Evolutionary conservation across 129 eudicot genomes (phyloP).

Genomic region (carrot (Daucus carota)): DH1_v3.0 NC_030386.2:33570001-33570500

Average conservation of each 20-base stretch:
- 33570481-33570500: background rate
- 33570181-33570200: conserved; percentile 87
- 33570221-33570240: conserved; percentile 64
- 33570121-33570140: background rate
- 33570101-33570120: background rate
- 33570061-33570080: too few species aligned
- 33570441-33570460: conserved; percentile 27
- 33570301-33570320: conserved; percentile 28
- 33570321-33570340: conserved; percentile 53
- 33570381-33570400: conserved; percentile 50
- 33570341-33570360: conserved; percentile 64
- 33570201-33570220: conserved; percentile 86
- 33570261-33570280: conserved; percentile 54
- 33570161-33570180: conserved; percentile 27
- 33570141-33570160: background rate
- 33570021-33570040: too few species aligned
- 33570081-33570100: too few species aligned
- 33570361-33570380: conserved; percentile 50
- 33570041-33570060: too few species aligned
- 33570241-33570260: conserved; percentile 65
- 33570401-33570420: conserved; percentile 66
- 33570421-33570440: conserved; percentile 58
- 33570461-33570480: conserved; percentile 12
- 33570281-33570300: conserved; percentile 76
- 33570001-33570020: too few species aligned